Base-by-base conservation (phyloP, 2,329 filamentous ascomycete genomes). In the Sordariomycetes sp. region DNA sequence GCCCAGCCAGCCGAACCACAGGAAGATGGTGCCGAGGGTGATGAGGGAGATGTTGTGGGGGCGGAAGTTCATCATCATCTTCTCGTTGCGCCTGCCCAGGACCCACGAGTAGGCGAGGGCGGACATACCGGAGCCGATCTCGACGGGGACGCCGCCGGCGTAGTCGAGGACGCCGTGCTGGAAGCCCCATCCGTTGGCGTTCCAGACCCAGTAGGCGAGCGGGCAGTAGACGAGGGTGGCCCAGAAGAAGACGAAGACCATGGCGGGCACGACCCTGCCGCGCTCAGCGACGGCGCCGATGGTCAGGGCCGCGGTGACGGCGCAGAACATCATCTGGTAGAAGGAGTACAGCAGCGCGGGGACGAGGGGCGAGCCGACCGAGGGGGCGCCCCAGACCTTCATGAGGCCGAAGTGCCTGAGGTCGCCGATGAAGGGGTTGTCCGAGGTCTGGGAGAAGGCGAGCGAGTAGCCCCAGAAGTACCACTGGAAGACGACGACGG, bases 31-130 rank as follows among this genome's bases (percentile, higher is more conserved):
- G 42, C 92, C 92, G 48, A 96, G 81, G 1, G 92, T 88, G 63
- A 98, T 94, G 52, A 96, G 75, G 6, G 88, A 94, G 46, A 96
- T 92, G 68, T 98, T 98, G 72, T 98, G 92, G 14, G 92, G 92
- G 46, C 92, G 86, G 75, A 96, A 96, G 74, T 96, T 96, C 63
- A 95, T 77, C 86, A 96, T 95, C 87, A 96, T 95, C 68, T 87
- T 92, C 68, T 96, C 90, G 66, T 95, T 92, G 46, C 92, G 86
- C 53, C 87, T 85, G 46, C 92, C 92, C 40, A 98, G 83, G 24
- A 95, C 80, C 85, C 86, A 82, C 3, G 88, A 94, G 67, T 96
- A 98, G 45, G 92, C 92, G 30, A 96, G 71, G 20, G 90, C 92
- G 28, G 86, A 92, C 63, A 94, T 70, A 55, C 92, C 92, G 38